Conservation (phyloP, 306 rosid genomes). For the Quercus engelmannii region DNA sequence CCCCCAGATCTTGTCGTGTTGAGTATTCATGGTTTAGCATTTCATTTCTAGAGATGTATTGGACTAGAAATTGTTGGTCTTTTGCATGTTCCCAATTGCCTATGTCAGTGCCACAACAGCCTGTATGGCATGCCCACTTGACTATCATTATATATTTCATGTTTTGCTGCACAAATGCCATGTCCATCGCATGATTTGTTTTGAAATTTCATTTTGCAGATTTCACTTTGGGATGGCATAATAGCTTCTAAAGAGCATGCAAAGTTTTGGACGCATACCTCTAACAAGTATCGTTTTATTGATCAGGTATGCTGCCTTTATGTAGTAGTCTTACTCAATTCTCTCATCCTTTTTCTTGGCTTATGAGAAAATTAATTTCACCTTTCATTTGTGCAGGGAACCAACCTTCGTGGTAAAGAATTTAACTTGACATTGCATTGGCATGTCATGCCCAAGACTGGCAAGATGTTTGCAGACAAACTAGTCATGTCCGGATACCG, state of each 20-base stretch:
- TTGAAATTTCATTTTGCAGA: constrained; percentile 37
- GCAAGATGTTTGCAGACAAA: constrained; percentile 82
- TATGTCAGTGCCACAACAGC: not conserved
- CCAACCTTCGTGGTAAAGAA: constrained; percentile 76
- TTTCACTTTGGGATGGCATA: constrained; percentile 95
- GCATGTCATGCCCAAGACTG: constrained; percentile 99
- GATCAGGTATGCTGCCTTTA: constrained; percentile 51
- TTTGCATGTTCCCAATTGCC: not conserved
- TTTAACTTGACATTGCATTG: constrained; percentile 93
- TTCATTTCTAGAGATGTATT: not conserved
- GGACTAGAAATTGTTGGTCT: not conserved
- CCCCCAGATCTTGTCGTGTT: not conserved
- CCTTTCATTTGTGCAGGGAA: constrained; percentile 51
- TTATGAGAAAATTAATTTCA: not conserved
- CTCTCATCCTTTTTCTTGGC: not conserved
- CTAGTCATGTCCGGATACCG: constrained; percentile 71
- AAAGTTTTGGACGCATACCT: constrained; percentile 73
- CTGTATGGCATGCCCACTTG: constrained; percentile 8
- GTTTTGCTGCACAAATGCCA: not conserved
- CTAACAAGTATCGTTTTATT: constrained; percentile 75
- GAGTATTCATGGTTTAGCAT: not conserved
- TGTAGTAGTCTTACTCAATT: not conserved
- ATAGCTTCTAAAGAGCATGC: constrained; percentile 80
- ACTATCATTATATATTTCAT: not conserved
- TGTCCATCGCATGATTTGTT: constrained; percentile 7